These are phyloP conservation scores for Coemansia sp. DNA, from an alignment of 192 early-diverging fungal genomes.

Conservation along the genomic window DNA sequence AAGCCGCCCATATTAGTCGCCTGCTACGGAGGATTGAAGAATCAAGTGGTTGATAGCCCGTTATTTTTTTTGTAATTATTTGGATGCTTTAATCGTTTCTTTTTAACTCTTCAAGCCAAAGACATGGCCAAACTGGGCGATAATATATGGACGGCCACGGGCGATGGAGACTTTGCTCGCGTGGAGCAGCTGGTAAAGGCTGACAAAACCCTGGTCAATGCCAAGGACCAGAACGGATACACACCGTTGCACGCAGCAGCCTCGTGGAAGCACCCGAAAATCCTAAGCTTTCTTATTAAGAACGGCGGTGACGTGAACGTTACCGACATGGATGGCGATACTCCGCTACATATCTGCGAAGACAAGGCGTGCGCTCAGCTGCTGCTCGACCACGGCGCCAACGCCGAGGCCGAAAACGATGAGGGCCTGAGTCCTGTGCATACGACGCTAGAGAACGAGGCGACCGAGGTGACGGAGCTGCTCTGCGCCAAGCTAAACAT, in stretches of 20 bases:
- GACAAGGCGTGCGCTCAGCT: conserved; percentile 64
- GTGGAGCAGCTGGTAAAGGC: conserved; percentile 57
- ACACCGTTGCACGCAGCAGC: conserved; percentile 76
- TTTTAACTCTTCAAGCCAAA: no score
- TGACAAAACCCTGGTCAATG: conserved; percentile 57
- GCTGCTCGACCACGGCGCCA: conserved; percentile 69
- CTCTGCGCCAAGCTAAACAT: conserved; percentile 57
- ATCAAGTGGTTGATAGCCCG: no score
- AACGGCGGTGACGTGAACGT: conserved; percentile 68
- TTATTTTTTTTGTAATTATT: no score
- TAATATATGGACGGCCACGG: conserved; percentile 71
- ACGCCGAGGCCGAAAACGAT: conserved; percentile 58
- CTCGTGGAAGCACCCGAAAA: conserved; percentile 66
- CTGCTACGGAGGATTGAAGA: no score
- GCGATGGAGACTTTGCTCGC: conserved; percentile 61
- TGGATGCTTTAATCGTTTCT: no score
- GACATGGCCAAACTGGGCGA: conserved; percentile 16
- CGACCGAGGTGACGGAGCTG: conserved; percentile 62
- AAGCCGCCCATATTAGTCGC: no score
- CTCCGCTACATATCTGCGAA: conserved; percentile 74
- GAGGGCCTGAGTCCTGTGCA: conserved; percentile 56
- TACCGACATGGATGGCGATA: conserved; percentile 76
- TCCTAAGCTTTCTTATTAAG: conserved; percentile 65
- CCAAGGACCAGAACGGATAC: conserved; percentile 77
- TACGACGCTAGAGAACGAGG: conserved; percentile 64